A percentile compares a stretch with the other conserved stretches of the same genome.
These are phyloP conservation scores for Elsinoe fawcettii DNA, from an alignment of 2,329 filamentous ascomycete species.

Conservation along the genomic window DNA sequence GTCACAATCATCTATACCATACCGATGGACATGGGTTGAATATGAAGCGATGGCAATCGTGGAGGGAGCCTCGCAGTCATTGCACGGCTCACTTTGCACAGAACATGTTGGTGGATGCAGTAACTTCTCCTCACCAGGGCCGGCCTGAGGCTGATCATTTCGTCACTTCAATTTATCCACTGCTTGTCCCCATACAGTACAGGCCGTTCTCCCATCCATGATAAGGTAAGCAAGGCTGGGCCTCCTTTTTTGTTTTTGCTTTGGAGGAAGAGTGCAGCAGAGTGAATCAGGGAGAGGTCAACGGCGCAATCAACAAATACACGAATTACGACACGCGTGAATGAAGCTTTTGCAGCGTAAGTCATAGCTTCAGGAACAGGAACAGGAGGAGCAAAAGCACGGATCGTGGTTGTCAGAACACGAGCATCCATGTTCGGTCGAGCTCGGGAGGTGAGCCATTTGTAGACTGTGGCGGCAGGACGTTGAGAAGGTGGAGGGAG, in stretches of 20 bases:
- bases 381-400: conserved; percentile 3
- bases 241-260: not conserved
- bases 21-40: not conserved
- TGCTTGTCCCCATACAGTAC: not conserved
- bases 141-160: conserved; percentile 13
- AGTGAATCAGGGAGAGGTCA: not conserved
- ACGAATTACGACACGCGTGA: not conserved
- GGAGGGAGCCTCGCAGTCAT: conserved; percentile 3
- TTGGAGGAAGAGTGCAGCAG: not conserved
- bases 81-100: not conserved
- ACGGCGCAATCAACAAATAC: conserved; percentile 1
- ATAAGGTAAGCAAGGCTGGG: conserved; percentile 1
- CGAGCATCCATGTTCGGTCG: not conserved
- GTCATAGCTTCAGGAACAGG: not conserved
- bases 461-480: not conserved
- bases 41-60: not conserved
- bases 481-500: not conserved
- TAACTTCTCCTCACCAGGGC: conserved; percentile 1
- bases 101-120: conserved; percentile 2
- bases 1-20: not conserved
- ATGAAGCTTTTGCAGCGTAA: not conserved
- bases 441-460: not conserved
- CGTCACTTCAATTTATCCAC: conserved; percentile 8
- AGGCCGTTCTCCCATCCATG: not conserved
- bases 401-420: not conserved